Conservation (phyloP, 2,329 filamentous ascomycete genomes). For the Alternaria brassicae region DNA sequence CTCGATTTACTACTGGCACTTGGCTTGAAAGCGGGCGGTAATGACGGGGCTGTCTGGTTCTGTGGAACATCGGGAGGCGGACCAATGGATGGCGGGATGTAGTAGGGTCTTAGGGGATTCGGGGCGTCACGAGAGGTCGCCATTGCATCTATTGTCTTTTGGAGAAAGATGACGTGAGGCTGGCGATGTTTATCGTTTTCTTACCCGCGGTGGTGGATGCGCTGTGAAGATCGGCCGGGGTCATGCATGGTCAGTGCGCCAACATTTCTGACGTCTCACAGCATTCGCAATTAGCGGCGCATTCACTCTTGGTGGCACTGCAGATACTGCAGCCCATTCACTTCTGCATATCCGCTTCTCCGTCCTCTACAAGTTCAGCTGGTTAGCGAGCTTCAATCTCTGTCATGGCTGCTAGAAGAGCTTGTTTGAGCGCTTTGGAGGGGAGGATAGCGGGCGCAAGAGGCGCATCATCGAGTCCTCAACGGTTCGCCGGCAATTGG, state of each 20-base stretch:
- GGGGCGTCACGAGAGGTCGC: constrained; percentile 56
- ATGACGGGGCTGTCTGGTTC: constrained; percentile 36
- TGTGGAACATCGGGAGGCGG: constrained; percentile 57
- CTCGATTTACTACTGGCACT: constrained; percentile 56
- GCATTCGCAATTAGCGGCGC: constrained; percentile 21
- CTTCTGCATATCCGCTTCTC: constrained; percentile 9
- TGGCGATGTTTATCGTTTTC: constrained; percentile 14
- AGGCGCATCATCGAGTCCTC: constrained; percentile 16
- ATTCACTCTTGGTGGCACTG: constrained; percentile 7
- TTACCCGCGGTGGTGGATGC: constrained; percentile 14
- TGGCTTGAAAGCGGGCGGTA: constrained; percentile 44
- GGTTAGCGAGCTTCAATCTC: background rate
- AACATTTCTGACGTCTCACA: constrained; percentile 28
- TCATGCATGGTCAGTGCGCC: constrained; percentile 10
- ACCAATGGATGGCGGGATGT: constrained; percentile 73
- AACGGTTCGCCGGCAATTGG: constrained; percentile 32
- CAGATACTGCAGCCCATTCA: background rate
- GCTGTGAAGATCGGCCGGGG: constrained; percentile 13
- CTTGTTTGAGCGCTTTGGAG: constrained; percentile 14
- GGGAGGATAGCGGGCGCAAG: constrained; percentile 13
- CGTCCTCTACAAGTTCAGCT: background rate
- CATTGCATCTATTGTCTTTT: constrained; percentile 37
- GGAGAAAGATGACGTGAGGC: constrained; percentile 1
- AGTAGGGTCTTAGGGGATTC: constrained; percentile 74
- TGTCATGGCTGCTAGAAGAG: constrained; percentile 24